Evolutionary conservation across 2,329 filamentous ascomycete species (phyloP).

Genomic region (Fusarium sp.): DNA sequence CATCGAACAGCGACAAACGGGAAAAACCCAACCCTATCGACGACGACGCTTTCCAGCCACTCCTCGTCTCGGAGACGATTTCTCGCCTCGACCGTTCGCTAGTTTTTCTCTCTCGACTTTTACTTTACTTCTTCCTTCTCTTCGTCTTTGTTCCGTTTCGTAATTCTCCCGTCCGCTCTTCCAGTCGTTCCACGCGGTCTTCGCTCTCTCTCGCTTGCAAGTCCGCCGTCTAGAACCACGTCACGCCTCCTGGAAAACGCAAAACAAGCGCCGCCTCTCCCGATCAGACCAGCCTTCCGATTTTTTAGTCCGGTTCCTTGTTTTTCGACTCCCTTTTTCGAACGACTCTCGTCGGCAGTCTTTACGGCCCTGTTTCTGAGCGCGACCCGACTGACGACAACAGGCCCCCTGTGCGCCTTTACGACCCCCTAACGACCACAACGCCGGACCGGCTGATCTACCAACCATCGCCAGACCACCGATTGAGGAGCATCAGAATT

Average conservation of each 20-base stretch:
- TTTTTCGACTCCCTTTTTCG: neutral
- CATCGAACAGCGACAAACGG: constrained; percentile 37
- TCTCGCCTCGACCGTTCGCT: constrained; percentile 44
- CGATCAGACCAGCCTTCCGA: constrained; percentile 11
- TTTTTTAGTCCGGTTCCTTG: neutral
- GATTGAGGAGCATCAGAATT: constrained; percentile 11
- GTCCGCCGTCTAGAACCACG: constrained; percentile 18
- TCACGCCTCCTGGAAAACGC: constrained; percentile 29
- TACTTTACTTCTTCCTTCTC: constrained; percentile 24
- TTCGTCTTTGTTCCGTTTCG: constrained; percentile 35
- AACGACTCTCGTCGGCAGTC: neutral
- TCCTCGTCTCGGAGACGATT: constrained; percentile 45
- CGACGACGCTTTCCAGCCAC: constrained; percentile 43
- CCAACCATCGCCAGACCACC: constrained; percentile 2
- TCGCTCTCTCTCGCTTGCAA: constrained; percentile 40
- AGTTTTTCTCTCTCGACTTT: constrained; percentile 20
- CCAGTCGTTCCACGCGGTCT: constrained; percentile 27
- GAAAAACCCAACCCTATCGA: constrained; percentile 30
- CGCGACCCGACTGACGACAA: constrained; percentile 5
- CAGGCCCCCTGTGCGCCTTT: neutral
- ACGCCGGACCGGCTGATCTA: constrained; percentile 2
- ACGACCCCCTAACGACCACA: constrained; percentile 14
- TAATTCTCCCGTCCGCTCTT: constrained; percentile 28
- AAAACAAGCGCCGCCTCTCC: constrained; percentile 1
- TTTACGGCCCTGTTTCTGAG: constrained; percentile 4